A percentile compares a stretch with the other conserved stretches of the same genome.
These are phyloP conservation scores for Nicotiana obtusifolia DNA, from an alignment of 257 asterid species.

Conservation along the genomic window DNA sequence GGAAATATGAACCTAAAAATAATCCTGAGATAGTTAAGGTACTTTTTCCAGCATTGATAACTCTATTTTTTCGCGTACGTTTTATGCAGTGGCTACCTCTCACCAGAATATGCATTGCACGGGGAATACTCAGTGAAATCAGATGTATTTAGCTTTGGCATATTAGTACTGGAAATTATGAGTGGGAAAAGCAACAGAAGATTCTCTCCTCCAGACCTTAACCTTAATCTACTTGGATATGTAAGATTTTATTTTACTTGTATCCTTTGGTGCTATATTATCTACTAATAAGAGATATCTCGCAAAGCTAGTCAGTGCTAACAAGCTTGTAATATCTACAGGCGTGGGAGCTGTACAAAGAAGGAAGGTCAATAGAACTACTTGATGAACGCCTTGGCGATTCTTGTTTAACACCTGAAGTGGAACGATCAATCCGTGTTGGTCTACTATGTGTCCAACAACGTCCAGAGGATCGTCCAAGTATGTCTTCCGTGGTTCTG, in stretches of 20 bases:
- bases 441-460: conserved; percentile 35
- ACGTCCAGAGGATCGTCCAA: conserved; percentile 26
- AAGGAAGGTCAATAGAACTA: conserved; percentile 9
- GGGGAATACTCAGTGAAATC: conserved; percentile 27
- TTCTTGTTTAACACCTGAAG: conserved; percentile 6
- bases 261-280: neutral
- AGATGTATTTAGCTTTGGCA: conserved; percentile 31
- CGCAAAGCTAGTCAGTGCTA: neutral
- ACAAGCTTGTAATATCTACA: neutral
- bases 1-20: no score
- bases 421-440: conserved; percentile 23
- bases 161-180: conserved; percentile 22
- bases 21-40: no score
- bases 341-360: conserved; percentile 29
- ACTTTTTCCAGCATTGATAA: no score
- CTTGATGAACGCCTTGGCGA: neutral
- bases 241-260: conserved; percentile 3
- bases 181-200: conserved; percentile 23
- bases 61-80: neutral
- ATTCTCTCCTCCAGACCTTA: conserved; percentile 17
- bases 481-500: conserved; percentile 24
- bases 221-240: conserved; percentile 19
- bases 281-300: neutral
- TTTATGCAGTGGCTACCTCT: conserved; percentile 19
- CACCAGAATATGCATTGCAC: conserved; percentile 24